Evolutionary conservation across 2,329 filamentous ascomycete genomes (phyloP).

Genomic region (Colletotrichum sp.): DNA sequence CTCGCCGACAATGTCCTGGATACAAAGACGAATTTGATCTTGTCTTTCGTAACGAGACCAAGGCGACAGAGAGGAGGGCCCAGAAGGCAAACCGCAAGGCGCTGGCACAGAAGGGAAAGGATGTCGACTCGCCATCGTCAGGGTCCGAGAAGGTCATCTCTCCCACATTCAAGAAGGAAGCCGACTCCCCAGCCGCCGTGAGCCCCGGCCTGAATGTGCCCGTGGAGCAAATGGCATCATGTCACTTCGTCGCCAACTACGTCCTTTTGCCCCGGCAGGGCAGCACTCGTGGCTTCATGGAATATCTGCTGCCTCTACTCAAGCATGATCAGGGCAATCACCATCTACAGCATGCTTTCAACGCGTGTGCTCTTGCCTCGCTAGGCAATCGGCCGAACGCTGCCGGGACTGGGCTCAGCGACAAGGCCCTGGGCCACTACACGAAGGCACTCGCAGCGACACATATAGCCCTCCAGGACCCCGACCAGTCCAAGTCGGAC

Average conservation of each 20-base stretch:
- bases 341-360: slow-evolving; percentile 62
- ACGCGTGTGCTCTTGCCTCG: slow-evolving; percentile 63
- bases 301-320: slow-evolving; percentile 63
- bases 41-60: slow-evolving; percentile 75
- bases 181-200: slow-evolving; percentile 25
- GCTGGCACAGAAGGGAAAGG: slow-evolving; percentile 38
- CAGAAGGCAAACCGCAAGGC: slow-evolving; percentile 59
- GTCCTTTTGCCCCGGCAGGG: slow-evolving; percentile 58
- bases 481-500: slow-evolving; percentile 55
- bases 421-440: slow-evolving; percentile 56
- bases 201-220: slow-evolving; percentile 47
- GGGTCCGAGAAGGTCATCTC: slow-evolving; percentile 21
- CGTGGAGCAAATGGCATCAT: slow-evolving; percentile 59
- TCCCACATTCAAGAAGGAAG: slow-evolving; percentile 25
- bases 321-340: slow-evolving; percentile 45
- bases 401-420: slow-evolving; percentile 34
- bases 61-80: slow-evolving; percentile 68
- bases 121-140: slow-evolving; percentile 25
- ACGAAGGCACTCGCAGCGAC: slow-evolving; percentile 58
- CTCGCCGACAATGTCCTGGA: slow-evolving; percentile 66
- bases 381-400: slow-evolving; percentile 55
- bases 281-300: slow-evolving; percentile 60
- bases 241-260: slow-evolving; percentile 67
- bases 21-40: slow-evolving; percentile 76
- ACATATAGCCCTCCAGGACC: slow-evolving; percentile 57